Conservation (phyloP, 768 basidiomycete species). For the Chalciporus sphaerocephalus region DNA sequence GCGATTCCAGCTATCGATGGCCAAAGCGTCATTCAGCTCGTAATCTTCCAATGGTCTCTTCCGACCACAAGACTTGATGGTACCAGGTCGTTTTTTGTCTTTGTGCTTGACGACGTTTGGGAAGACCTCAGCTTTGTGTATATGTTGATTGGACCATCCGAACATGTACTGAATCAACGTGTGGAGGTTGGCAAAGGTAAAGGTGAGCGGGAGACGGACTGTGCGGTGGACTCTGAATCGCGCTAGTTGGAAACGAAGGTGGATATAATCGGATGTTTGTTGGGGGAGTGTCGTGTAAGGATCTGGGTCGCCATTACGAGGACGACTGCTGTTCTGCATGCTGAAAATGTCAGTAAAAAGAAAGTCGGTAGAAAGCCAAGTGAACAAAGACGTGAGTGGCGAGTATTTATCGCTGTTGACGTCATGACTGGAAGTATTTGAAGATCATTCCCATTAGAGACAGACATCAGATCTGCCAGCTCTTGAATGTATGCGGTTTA, state of each 20-base stretch:
- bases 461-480: too few species aligned
- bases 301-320: background rate
- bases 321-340: conserved; percentile 8
- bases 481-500: too few species aligned
- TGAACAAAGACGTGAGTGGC: too few species aligned
- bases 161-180: conserved; percentile 29
- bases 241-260: conserved; percentile 30
- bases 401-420: too few species aligned
- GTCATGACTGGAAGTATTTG: too few species aligned
- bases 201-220: conserved; percentile 23
- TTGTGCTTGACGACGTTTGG: conserved; percentile 21
- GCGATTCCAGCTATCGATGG: conserved; percentile 12
- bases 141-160: conserved; percentile 28
- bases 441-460: too few species aligned
- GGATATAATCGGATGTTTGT: conserved; percentile 18
- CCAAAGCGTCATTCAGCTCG: conserved; percentile 7
- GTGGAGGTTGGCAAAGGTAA: conserved; percentile 31
- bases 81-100: conserved; percentile 4
- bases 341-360: too few species aligned
- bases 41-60: conserved; percentile 15
- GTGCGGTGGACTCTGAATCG: conserved; percentile 25
- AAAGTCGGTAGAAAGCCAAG: too few species aligned
- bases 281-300: conserved; percentile 13
- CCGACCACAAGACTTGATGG: conserved; percentile 23
- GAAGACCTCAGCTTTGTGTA: conserved; percentile 21